A percentile compares a stretch with the other conserved stretches of the same genome.
Evolutionary conservation across 225 moss, liverwort and hornwort species (phyloP).

Genomic region (Pseudoscleropodium purum): DNA sequence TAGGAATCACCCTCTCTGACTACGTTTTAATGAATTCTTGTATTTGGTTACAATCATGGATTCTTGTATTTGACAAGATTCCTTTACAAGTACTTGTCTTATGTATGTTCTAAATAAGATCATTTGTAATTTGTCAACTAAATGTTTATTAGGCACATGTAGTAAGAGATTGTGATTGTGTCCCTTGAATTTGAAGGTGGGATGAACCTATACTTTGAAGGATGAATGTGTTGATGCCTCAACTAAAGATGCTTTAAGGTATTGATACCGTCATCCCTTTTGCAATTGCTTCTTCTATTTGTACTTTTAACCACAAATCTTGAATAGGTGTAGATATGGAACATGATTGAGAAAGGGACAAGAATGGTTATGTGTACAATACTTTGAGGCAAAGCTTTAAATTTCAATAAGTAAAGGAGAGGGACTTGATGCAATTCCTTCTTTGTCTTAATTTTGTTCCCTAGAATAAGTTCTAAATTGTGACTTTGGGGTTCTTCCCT

Average conservation of each 20-base stretch:
- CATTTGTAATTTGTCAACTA: neutral
- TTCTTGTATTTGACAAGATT: neutral
- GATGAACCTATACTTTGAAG: neutral
- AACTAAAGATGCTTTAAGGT: neutral
- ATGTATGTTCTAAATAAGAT: no score
- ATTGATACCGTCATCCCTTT: fast-evolving
- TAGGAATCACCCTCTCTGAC: fast-evolving
- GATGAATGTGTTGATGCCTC: fast-evolving
- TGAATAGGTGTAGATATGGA: fast-evolving
- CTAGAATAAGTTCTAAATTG: neutral
- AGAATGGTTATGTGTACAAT: fast-evolving
- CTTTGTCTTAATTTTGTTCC: neutral
- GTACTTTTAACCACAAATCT: neutral
- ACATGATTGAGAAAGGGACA: neutral
- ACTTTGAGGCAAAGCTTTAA: neutral
- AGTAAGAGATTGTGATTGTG: neutral
- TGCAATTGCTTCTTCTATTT: neutral
- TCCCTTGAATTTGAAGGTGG: neutral
- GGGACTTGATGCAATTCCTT: neutral
- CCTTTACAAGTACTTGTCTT: fast-evolving
- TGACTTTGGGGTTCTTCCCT: neutral
- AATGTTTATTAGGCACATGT: fast-evolving
- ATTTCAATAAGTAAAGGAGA: neutral
- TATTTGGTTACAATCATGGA: no score
- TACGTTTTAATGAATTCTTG: neutral